Evolutionary conservation across 495 filamentous ascomycete genomes (phyloP).

Genomic region (Schizothecium vesticola): DNA sequence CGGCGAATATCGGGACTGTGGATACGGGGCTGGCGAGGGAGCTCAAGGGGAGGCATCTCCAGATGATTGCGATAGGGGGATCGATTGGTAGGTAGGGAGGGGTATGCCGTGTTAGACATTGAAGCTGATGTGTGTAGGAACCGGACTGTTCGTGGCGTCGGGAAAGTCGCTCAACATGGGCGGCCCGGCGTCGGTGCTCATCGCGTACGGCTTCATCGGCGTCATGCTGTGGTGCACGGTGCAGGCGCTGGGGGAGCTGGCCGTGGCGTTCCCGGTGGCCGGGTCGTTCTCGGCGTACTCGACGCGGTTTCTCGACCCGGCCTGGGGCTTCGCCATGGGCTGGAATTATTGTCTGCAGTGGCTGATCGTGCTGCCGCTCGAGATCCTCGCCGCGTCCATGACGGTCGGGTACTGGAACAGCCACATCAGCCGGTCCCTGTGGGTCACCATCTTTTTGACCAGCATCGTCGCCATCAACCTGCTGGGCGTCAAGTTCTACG

Average conservation of each 20-base stretch:
- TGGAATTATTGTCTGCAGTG: constrained; percentile 98
- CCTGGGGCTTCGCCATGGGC: constrained; percentile 97
- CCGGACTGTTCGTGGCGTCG: constrained; percentile 86
- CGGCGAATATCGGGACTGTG: constrained; percentile 69
- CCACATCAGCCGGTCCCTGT: constrained; percentile 63
- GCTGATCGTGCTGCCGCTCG: constrained; percentile 81
- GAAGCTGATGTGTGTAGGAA: constrained; percentile 54
- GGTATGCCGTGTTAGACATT: too few species aligned
- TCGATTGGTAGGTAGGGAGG: too few species aligned
- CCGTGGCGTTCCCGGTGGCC: constrained; percentile 84
- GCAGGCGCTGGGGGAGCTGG: constrained; percentile 88
- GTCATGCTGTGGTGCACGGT: constrained; percentile 88
- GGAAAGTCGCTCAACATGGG: constrained; percentile 71
- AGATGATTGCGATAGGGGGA: constrained; percentile 97
- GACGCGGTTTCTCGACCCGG: constrained; percentile 86
- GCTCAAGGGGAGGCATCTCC: constrained; percentile 79
- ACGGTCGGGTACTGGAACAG: constrained; percentile 83
- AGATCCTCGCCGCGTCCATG: constrained; percentile 85
- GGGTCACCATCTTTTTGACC: constrained; percentile 77
- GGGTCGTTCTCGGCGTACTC: constrained; percentile 92
- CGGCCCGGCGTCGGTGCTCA: constrained; percentile 78
- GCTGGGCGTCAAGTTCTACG: constrained; percentile 81
- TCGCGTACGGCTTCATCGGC: constrained; percentile 78
- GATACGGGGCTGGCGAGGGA: constrained; percentile 67
- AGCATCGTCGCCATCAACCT: constrained; percentile 76